A percentile compares a stretch with the other conserved stretches of the same genome.
These are phyloP conservation scores for slime mould (Dictyostelium discoideum) DNA, from an alignment of 78 protist species.

Conservation along the genomic window dicty_2.7 NC_007090.3:5310501-5311000, in stretches of 20 bases:
- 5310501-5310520: too few relatives aligned
- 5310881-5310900: slow-evolving; percentile 15
- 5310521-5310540: not conserved
- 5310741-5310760: not conserved
- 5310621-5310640: not conserved
- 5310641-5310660: not conserved
- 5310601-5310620: not conserved
- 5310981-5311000: not conserved
- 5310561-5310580: not conserved
- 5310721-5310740: not conserved
- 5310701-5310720: not conserved
- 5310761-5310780: not conserved
- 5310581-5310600: not conserved
- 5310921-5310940: slow-evolving; percentile 17
- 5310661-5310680: not conserved
- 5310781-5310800: not conserved
- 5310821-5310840: not conserved
- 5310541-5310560: not conserved
- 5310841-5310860: slow-evolving; percentile 25
- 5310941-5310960: not conserved
- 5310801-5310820: not conserved
- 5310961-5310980: not conserved
- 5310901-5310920: not conserved
- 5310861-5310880: not conserved
- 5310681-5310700: not conserved